phyloP scores from a whole-genome alignment of 2,329 filamentous ascomycete genomes.

The Exophiala oligosperma region DNA sequence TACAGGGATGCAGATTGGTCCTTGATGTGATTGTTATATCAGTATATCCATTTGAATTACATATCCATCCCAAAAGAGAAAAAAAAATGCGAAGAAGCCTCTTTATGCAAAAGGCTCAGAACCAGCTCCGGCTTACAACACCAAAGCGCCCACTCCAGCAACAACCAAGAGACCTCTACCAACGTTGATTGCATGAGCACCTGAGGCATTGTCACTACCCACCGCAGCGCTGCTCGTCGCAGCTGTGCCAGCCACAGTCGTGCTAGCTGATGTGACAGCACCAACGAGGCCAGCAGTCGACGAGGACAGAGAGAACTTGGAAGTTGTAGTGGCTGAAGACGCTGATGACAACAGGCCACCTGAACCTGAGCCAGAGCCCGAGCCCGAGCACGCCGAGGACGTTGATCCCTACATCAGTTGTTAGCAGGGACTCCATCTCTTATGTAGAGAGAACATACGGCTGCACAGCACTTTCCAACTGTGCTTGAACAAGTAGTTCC shows the following conservation, averaged over 20 bases:
- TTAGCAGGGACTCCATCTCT: background rate
- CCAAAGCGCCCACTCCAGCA: constrained; percentile 6
- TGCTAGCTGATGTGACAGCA: background rate
- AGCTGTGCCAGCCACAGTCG: background rate
- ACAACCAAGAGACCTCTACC: constrained; percentile 7
- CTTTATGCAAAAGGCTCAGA: no score
- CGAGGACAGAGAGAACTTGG: background rate
- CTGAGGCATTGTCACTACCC: no score
- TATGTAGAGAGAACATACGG: background rate
- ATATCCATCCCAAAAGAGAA: no score
- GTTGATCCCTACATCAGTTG: constrained; percentile 2
- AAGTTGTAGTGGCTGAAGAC: constrained; percentile 1
- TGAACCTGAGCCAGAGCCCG: background rate
- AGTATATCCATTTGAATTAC: no score
- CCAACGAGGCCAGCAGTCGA: background rate
- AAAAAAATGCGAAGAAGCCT: no score
- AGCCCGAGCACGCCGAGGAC: background rate
- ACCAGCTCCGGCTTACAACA: constrained; percentile 10
- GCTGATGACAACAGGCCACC: background rate
- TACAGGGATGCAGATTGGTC: no score
- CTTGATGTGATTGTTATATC: no score
- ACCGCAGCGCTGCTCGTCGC: background rate
- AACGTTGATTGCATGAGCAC: background rate
- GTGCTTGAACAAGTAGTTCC: constrained; percentile 18
- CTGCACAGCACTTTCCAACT: constrained; percentile 9